Conservation (phyloP, 306 rosid species). For the Trichosanthes truncata region DNA sequence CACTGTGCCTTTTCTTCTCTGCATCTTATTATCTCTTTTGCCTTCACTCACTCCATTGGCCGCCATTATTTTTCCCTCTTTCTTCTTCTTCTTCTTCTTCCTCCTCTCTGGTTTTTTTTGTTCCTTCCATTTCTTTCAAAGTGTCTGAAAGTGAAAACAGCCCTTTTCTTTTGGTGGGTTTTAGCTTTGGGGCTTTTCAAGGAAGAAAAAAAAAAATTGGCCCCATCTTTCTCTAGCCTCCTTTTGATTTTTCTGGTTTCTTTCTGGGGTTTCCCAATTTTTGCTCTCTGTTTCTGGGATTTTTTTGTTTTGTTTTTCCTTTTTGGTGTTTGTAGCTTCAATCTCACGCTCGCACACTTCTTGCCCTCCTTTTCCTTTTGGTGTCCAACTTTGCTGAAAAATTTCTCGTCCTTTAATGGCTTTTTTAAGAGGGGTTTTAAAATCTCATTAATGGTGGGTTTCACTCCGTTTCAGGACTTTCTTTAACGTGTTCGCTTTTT, state of each 20-base stretch:
- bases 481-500: slow-evolving; percentile 39
- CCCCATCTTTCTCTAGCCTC: slow-evolving; percentile 14
- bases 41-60: not conserved
- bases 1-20: slow-evolving; percentile 11
- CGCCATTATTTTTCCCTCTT: not conserved
- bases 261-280: not conserved
- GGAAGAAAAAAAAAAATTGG: slow-evolving; percentile 16
- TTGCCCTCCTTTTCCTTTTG: slow-evolving; percentile 5
- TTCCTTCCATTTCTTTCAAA: slow-evolving; percentile 25
- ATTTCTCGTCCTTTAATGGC: slow-evolving; percentile 43
- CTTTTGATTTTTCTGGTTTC: slow-evolving; percentile 6
- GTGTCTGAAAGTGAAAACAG: slow-evolving; percentile 13
- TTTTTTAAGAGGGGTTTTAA: slow-evolving; percentile 18
- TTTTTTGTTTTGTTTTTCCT: not conserved
- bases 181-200: slow-evolving; percentile 26
- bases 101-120: not conserved
- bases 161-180: not conserved
- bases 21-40: not conserved
- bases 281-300: not conserved
- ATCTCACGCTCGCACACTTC: slow-evolving; percentile 28
- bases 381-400: slow-evolving; percentile 30
- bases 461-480: slow-evolving; percentile 40
- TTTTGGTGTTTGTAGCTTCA: slow-evolving; percentile 11
- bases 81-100: not conserved
- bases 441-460: slow-evolving; percentile 15